Evolutionary conservation across 257 asterid genomes (phyloP).

Genomic region (Solanum virginianum): DNA sequence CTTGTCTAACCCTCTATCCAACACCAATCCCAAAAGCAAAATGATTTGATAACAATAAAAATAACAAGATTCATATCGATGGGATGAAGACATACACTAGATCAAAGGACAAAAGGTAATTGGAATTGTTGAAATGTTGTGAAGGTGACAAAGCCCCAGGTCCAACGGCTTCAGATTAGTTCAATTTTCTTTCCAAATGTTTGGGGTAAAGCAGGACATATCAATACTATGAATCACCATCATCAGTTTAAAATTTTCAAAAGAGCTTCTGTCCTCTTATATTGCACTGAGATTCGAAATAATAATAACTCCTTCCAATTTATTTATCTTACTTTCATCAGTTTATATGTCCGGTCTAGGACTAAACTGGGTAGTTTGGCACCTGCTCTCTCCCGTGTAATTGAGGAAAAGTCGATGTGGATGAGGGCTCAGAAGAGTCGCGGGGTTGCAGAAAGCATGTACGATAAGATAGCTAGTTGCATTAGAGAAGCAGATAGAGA

Average conservation of each 20-base stretch:
- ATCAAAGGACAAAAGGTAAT: not conserved
- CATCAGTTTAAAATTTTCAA: not conserved
- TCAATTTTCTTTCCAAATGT: not conserved
- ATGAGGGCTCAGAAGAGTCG: too few species aligned
- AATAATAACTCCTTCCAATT: not conserved
- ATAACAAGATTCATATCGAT: not conserved
- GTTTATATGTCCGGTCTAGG: too few species aligned
- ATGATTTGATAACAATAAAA: not conserved
- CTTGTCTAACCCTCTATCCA: not conserved
- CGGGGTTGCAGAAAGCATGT: too few species aligned
- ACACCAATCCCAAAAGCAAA: not conserved
- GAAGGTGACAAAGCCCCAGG: not conserved
- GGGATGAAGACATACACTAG: not conserved
- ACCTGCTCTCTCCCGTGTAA: too few species aligned
- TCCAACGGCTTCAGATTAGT: not conserved
- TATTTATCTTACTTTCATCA: not conserved
- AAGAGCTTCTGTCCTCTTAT: not conserved
- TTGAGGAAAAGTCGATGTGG: too few species aligned
- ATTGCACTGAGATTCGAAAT: not conserved
- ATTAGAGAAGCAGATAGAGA: too few species aligned
- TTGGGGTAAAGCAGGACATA: not conserved
- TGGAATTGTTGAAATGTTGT: not conserved
- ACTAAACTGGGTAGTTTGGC: too few species aligned
- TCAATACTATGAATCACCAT: not conserved
- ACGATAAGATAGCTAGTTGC: too few species aligned